Evolutionary conservation across 2,329 filamentous ascomycete species (phyloP).

Genomic region (Microsporum audouinii): DNA sequence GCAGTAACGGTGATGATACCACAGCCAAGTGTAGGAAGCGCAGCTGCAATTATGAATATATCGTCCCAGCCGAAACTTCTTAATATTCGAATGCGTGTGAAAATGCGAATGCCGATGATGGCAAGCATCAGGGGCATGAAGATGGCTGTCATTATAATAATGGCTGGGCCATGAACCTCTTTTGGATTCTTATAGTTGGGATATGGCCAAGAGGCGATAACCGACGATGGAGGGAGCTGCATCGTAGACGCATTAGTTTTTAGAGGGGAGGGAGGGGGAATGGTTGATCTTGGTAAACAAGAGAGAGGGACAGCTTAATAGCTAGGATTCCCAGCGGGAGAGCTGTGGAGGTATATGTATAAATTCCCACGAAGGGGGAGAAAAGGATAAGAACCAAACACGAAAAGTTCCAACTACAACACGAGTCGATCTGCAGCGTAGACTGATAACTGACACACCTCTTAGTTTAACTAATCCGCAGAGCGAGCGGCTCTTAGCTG

Average conservation of each 20-base stretch:
- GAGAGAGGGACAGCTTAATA: background rate
- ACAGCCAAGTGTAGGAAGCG: background rate
- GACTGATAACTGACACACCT: background rate
- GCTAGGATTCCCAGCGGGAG: background rate
- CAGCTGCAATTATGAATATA: background rate
- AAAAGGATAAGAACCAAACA: background rate
- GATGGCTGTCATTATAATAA: background rate
- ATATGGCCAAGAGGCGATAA: constrained; percentile 18
- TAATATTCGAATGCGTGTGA: background rate
- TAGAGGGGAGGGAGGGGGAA: background rate
- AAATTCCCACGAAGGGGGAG: background rate
- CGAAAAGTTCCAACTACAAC: background rate
- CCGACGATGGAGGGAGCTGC: constrained; percentile 12
- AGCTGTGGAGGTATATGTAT: background rate
- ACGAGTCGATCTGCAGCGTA: background rate
- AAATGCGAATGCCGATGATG: background rate
- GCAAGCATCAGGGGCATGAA: background rate
- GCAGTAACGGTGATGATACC: background rate
- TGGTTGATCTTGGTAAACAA: background rate
- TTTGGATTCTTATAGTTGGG: constrained; percentile 24
- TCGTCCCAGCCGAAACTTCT: background rate
- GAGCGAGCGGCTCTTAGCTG: background rate
- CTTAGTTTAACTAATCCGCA: background rate
- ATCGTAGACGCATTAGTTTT: constrained; percentile 2
- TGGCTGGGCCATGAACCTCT: background rate